phyloP scores from a whole-genome alignment of 1,284 basidiomycete genomes.

The Tilletiopsis washingtonensis region DNA sequence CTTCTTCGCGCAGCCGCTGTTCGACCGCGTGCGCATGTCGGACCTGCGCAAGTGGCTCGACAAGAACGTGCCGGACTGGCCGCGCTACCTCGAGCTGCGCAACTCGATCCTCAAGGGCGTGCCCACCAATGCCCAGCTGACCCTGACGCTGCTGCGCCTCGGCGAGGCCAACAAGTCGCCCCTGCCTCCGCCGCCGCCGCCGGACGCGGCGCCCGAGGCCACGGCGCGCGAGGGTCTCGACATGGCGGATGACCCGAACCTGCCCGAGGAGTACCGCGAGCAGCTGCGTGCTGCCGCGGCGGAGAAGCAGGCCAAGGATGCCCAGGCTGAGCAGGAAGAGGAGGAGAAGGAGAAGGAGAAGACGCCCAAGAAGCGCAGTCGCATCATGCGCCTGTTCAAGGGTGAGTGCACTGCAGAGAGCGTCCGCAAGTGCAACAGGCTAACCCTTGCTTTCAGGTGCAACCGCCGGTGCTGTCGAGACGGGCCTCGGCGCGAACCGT shows the following conservation, averaged over 20 bases:
- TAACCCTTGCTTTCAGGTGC: too few species aligned
- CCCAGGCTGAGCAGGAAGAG: conserved; percentile 23
- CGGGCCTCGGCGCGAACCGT: conserved; percentile 42
- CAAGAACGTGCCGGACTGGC: conserved; percentile 53
- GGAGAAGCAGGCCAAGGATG: conserved; percentile 18
- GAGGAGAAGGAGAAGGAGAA: conserved; percentile 17
- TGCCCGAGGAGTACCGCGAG: conserved; percentile 34
- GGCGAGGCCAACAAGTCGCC: conserved; percentile 52
- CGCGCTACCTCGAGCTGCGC: conserved; percentile 34
- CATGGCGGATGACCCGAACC: conserved; percentile 20
- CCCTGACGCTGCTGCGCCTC: conserved; percentile 54
- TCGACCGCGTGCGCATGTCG: conserved; percentile 46
- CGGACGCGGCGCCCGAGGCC: conserved; percentile 28
- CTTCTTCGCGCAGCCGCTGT: conserved; percentile 55
- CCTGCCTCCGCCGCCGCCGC: conserved; percentile 51
- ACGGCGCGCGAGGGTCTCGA: conserved; percentile 12
- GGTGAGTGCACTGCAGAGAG: too few species aligned
- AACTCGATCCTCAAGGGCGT: conserved; percentile 54
- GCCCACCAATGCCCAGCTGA: conserved; percentile 57
- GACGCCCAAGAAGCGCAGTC: conserved; percentile 25
- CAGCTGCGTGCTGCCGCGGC: conserved; percentile 26
- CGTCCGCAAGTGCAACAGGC: too few species aligned
- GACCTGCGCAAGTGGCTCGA: conserved; percentile 49
- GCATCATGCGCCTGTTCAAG: conserved; percentile 35
- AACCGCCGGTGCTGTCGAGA: conserved; percentile 33